Conservation (phyloP, 768 basidiomycete species). For the Lanmaoa rubissima region DNA sequence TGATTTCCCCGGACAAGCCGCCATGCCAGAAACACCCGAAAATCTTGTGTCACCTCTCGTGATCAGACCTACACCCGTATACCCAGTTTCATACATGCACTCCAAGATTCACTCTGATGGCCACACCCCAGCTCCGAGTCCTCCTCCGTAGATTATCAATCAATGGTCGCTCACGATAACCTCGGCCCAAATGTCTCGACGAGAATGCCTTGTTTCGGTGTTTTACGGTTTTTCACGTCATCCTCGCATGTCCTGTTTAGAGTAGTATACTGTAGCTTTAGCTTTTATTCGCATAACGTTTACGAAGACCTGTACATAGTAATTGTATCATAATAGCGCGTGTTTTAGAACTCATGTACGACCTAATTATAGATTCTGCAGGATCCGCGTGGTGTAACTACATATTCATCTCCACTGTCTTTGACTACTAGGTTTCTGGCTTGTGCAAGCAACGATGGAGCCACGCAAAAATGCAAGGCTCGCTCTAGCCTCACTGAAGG, state of each 20-base stretch:
- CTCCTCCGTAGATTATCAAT: constrained; percentile 4
- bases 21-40: constrained; percentile 7
- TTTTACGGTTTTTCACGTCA: constrained; percentile 7
- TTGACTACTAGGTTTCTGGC: neutral
- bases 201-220: constrained; percentile 1
- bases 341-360: constrained; percentile 5
- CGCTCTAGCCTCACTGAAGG: constrained; percentile 27
- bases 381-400: neutral
- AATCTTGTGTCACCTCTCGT: constrained; percentile 18
- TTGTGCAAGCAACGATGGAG: constrained; percentile 22
- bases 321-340: neutral
- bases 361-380: constrained; percentile 1
- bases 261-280: constrained; percentile 15
- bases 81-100: constrained; percentile 27
- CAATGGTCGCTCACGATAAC: neutral
- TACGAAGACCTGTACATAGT: neutral
- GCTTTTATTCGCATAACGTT: neutral
- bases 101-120: constrained; percentile 8
- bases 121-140: neutral
- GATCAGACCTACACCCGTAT: constrained; percentile 30
- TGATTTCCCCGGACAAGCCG: neutral
- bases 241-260: constrained; percentile 10
- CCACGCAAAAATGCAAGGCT: constrained; percentile 15
- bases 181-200: neutral
- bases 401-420: neutral